Evolutionary conservation across 306 rosid species (phyloP).

Genomic region (Acacia melanoxylon): DNA sequence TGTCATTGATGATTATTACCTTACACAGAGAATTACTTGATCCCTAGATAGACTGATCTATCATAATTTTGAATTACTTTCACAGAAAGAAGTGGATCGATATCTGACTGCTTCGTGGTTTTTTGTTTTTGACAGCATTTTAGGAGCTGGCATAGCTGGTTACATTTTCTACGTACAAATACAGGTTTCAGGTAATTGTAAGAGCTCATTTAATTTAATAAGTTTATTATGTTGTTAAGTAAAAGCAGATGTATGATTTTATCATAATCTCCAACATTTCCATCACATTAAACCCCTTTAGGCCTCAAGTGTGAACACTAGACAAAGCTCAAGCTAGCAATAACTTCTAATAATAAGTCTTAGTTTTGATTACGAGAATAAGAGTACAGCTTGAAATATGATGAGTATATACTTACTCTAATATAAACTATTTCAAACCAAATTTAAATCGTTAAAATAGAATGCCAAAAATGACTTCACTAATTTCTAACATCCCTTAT

Average conservation of each 20-base stretch:
- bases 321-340: too few relatives aligned
- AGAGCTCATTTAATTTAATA: background rate
- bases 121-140: constrained; percentile 63
- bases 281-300: background rate
- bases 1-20: too few relatives aligned
- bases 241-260: background rate
- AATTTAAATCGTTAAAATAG: background rate
- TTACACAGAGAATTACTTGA: too few relatives aligned
- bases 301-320: background rate
- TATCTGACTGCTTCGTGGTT: background rate
- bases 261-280: background rate
- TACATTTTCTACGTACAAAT: constrained; percentile 76
- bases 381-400: too few relatives aligned
- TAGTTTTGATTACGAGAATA: background rate
- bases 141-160: constrained; percentile 62
- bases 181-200: constrained; percentile 81
- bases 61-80: too few relatives aligned
- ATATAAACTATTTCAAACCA: background rate
- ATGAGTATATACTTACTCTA: background rate
- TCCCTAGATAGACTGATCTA: too few relatives aligned
- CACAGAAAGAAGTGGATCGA: too few relatives aligned
- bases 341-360: background rate
- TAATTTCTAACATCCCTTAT: background rate
- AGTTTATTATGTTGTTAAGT: background rate
- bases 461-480: background rate